Evolutionary conservation across 805 yeast genomes (phyloP).

Genomic region (Teunomyces tritomae): DNA sequence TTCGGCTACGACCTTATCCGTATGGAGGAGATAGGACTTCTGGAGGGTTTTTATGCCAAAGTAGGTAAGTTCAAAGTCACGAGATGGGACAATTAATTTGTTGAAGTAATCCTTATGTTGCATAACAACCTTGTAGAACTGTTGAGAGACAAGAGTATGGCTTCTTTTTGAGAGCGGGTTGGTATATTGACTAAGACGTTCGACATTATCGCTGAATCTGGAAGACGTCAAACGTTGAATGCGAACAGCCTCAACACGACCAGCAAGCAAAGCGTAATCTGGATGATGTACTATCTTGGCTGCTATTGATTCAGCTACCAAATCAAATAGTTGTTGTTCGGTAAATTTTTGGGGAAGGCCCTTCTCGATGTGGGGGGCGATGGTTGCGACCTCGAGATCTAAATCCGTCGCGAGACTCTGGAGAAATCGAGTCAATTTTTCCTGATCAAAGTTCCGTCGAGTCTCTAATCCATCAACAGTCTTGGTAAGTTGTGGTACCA

Average conservation of each 20-base stretch:
- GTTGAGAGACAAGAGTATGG: constrained; percentile 56
- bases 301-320: constrained; percentile 34
- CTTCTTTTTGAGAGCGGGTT: constrained; percentile 7
- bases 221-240: constrained; percentile 18
- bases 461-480: background rate
- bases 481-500: background rate
- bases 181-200: constrained; percentile 13
- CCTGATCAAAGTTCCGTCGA: background rate
- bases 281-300: constrained; percentile 33
- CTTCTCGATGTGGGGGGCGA: constrained; percentile 7
- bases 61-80: constrained; percentile 77
- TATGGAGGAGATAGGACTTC: constrained; percentile 74
- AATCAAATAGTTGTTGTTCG: constrained; percentile 23
- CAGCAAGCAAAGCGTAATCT: constrained; percentile 35
- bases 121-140: constrained; percentile 60
- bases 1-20: constrained; percentile 59
- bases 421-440: constrained; percentile 6
- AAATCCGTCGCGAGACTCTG: constrained; percentile 6
- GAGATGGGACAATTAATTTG: constrained; percentile 67
- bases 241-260: constrained; percentile 32
- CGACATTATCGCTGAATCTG: constrained; percentile 26
- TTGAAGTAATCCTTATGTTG: constrained; percentile 65
- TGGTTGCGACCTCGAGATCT: constrained; percentile 4
- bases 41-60: constrained; percentile 93
- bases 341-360: constrained; percentile 13